Evolutionary conservation across 2,329 filamentous ascomycete genomes (phyloP).

Genomic region (Hymenoscyphus fructigenus): DNA sequence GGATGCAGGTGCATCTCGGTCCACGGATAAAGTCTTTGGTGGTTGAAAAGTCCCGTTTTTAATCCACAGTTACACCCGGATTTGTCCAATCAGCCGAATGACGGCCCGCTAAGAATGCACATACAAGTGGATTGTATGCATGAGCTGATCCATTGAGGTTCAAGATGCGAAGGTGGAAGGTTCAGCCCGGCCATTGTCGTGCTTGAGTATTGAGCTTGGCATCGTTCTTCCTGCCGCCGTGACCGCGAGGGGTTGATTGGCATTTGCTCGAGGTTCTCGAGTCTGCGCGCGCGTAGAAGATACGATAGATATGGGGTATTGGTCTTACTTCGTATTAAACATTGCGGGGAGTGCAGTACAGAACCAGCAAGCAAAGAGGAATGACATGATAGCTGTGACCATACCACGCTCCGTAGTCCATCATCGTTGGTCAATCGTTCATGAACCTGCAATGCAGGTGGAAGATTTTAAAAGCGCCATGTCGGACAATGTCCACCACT

Average conservation of each 20-base stretch:
- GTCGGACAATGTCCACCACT: neutral
- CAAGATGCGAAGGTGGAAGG: neutral
- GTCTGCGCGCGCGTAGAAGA: no score
- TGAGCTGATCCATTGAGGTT: conserved; percentile 9
- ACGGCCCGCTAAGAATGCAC: conserved; percentile 1
- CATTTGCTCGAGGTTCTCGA: no score
- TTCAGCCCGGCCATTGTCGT: conserved; percentile 5
- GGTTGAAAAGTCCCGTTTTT: conserved; percentile 4
- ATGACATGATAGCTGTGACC: no score
- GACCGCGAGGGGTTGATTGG: neutral
- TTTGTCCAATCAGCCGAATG: conserved; percentile 8
- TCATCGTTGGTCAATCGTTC: conserved; percentile 2
- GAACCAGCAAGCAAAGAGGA: no score
- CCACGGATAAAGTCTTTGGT: conserved; percentile 11
- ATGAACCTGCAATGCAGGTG: neutral
- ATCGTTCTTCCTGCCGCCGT: neutral
- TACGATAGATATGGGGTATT: no score
- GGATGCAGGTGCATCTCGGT: conserved; percentile 10
- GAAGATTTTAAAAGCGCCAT: conserved; percentile 1
- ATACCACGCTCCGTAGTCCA: neutral
- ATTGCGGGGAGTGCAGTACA: no score
- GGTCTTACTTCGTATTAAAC: no score
- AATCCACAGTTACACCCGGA: neutral
- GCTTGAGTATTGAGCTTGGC: conserved; percentile 12
- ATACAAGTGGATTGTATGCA: conserved; percentile 9